Percentiles rank a stretch among this genome's conserved stretches.
These are phyloP conservation scores for Prasinococcaceae sp. DNA, from an alignment of 139 green algal genomes.

Conservation along the genomic window DNA sequence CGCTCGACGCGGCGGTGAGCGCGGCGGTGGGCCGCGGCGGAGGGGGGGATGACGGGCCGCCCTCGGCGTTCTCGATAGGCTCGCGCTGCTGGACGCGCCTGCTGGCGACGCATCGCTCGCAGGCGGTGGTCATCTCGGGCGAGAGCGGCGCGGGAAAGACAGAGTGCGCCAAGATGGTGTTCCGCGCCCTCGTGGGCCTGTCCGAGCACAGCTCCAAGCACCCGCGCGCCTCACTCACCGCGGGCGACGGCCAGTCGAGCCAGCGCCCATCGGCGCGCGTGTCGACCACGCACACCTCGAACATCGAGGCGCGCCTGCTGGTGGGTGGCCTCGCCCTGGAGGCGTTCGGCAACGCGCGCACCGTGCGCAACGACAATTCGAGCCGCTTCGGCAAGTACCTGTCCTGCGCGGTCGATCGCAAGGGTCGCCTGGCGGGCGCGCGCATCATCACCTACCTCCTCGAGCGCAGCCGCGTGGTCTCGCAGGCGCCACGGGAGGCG, in stretches of 20 bases:
- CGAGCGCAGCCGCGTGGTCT: conserved; percentile 1
- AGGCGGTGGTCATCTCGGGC: conserved; percentile 14
- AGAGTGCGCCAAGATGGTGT: conserved; percentile 8
- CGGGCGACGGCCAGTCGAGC: no score
- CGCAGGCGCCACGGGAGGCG: neutral
- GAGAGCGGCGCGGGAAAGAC: conserved; percentile 19
- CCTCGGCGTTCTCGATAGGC: conserved; percentile 83
- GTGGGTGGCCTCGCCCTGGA: conserved; percentile 16
- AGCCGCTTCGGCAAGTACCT: conserved; percentile 15
- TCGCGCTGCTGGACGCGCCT: conserved; percentile 73
- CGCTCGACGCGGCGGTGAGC: neutral
- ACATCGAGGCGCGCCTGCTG: no score
- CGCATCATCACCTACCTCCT: neutral
- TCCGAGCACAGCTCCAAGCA: no score
- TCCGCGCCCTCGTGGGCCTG: neutral
- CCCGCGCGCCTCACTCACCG: no score
- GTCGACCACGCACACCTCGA: no score
- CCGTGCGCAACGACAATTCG: conserved; percentile 18
- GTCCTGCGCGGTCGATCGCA: neutral
- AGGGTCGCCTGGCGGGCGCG: neutral
- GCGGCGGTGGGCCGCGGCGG: neutral
- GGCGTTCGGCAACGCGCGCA: conserved; percentile 21
- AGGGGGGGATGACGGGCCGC: conserved; percentile 4
- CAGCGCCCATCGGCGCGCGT: no score
- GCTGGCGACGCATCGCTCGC: conserved; percentile 29